Conservation (phyloP, 371 early-diverging fungal genomes). For the Funneliformis caledonium region DNA sequence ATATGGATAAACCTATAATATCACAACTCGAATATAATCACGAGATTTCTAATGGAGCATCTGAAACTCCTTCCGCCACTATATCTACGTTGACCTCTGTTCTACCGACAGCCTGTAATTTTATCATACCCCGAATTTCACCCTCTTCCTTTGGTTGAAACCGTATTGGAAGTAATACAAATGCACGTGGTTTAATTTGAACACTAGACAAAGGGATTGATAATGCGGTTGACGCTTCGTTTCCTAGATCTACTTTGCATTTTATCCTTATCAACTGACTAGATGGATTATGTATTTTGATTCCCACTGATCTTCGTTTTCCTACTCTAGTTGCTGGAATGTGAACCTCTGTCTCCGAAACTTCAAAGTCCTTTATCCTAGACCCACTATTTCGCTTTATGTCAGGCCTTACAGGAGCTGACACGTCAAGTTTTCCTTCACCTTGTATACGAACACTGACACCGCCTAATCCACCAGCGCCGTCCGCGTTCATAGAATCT, state of each 20-base stretch:
- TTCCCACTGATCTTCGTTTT: slow-evolving; percentile 33
- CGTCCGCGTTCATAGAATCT: slow-evolving; percentile 34
- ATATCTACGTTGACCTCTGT: slow-evolving; percentile 27
- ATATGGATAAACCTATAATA: too few relatives aligned
- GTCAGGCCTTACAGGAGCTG: background rate
- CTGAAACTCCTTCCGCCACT: slow-evolving; percentile 32
- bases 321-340: slow-evolving; percentile 38
- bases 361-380: slow-evolving; percentile 30
- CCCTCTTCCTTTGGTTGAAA: slow-evolving; percentile 36
- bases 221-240: background rate
- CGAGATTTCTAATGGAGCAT: background rate
- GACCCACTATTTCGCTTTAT: background rate
- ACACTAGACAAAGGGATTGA: slow-evolving; percentile 38
- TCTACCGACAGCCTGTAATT: slow-evolving; percentile 33
- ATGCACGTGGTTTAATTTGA: slow-evolving; percentile 34
- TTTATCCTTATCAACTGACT: slow-evolving; percentile 30
- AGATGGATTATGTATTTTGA: slow-evolving; percentile 34
- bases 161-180: slow-evolving; percentile 24
- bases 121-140: slow-evolving; percentile 28
- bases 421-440: slow-evolving; percentile 32
- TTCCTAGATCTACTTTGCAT: slow-evolving; percentile 33
- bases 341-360: slow-evolving; percentile 24
- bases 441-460: slow-evolving; percentile 36
- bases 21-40: background rate
- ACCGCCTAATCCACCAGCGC: slow-evolving; percentile 31